A percentile compares a stretch with the other conserved stretches of the same genome.
phyloP scores from a whole-genome alignment of 768 basidiomycete species.

The Dictyophora rubrovolvata region DNA sequence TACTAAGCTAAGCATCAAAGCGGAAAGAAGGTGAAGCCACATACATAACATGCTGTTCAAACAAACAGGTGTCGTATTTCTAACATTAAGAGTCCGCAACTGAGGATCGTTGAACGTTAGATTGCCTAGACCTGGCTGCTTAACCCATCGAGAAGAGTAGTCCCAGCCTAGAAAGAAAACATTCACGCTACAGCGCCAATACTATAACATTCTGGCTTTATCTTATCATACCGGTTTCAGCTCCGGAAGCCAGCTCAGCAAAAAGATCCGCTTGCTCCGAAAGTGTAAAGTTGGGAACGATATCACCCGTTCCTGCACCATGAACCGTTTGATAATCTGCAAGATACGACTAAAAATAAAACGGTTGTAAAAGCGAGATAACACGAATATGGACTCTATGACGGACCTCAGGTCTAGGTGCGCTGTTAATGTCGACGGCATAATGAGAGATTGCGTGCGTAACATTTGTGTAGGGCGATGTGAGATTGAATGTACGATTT shows the following conservation, averaged over 20 bases:
- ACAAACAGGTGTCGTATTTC: conserved; percentile 60
- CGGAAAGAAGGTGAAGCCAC: conserved; percentile 18
- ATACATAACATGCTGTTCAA: conserved; percentile 79
- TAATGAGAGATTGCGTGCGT: conserved; percentile 64
- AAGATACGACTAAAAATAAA: conserved; percentile 16
- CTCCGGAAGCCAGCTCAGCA: conserved; percentile 78
- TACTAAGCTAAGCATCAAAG: conserved; percentile 1
- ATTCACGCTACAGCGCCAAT: no score
- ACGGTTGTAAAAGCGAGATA: conserved; percentile 11
- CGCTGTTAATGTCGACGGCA: conserved; percentile 60
- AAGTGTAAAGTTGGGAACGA: conserved; percentile 35
- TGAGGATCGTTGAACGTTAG: conserved; percentile 38
- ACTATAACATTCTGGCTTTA: no score
- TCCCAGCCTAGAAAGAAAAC: conserved; percentile 23
- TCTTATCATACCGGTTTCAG: conserved; percentile 54
- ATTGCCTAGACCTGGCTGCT: conserved; percentile 30
- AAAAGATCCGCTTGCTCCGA: conserved; percentile 57
- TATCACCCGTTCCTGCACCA: conserved; percentile 23
- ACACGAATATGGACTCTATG: not conserved
- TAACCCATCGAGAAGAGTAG: conserved; percentile 31
- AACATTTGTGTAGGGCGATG: conserved; percentile 57
- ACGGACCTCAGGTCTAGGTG: conserved; percentile 53
- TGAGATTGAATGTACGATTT: conserved; percentile 61
- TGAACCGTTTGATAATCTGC: conserved; percentile 74
- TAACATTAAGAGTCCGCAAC: conserved; percentile 62